Percentiles rank a stretch among this genome's conserved stretches.
phyloP scores from a whole-genome alignment of 257 asterid species.

The Plectranthus barbatus region DNA sequence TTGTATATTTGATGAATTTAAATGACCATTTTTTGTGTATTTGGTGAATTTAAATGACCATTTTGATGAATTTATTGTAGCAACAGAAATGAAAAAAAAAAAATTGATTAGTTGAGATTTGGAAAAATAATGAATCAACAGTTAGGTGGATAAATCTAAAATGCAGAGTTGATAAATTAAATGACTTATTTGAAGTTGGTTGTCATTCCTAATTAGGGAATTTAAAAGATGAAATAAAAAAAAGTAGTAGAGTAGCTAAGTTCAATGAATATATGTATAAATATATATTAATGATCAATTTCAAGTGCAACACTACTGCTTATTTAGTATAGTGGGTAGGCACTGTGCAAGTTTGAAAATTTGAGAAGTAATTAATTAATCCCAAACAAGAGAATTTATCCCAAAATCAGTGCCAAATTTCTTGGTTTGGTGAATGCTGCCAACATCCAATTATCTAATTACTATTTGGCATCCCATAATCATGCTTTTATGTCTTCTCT shows the following conservation, averaged over 20 bases:
- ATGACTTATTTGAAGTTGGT: background rate
- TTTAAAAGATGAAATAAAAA: background rate
- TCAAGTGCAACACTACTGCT: background rate
- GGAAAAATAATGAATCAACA: background rate
- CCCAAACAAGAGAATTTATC: background rate
- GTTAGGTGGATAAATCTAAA: too few species aligned
- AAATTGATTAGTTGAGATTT: too few species aligned
- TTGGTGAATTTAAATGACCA: too few species aligned
- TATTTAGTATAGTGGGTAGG: background rate
- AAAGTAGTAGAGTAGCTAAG: background rate
- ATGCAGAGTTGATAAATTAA: background rate
- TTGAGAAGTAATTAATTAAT: background rate
- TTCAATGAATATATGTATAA: background rate
- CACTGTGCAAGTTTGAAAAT: conserved; percentile 12
- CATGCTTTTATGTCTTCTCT: background rate
- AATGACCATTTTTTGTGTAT: too few species aligned
- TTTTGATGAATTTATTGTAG: too few species aligned
- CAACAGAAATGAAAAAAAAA: too few species aligned
- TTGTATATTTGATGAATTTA: too few species aligned
- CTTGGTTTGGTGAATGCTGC: conserved; percentile 17
- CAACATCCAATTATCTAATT: background rate
- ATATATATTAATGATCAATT: background rate
- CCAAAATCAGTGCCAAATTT: conserved; percentile 5
- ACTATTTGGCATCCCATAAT: background rate
- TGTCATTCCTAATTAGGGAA: background rate